Conservation (phyloP, 2,329 filamentous ascomycete species). For the Penicillium crustosum region DNA sequence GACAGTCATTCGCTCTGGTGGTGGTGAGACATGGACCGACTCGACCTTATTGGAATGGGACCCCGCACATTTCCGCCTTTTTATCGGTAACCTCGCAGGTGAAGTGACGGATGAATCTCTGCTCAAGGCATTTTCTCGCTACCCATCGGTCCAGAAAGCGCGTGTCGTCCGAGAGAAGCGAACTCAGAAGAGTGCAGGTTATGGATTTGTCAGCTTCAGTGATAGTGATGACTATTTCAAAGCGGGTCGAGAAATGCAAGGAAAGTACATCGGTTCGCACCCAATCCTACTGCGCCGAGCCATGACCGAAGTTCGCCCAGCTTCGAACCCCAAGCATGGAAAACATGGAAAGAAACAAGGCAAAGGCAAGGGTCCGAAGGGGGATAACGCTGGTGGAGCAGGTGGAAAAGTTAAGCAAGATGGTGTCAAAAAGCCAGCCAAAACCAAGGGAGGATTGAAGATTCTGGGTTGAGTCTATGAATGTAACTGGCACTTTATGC, state of each 20-base stretch:
- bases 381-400: constrained; percentile 13
- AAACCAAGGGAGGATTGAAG: constrained; percentile 48
- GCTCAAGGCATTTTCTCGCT: constrained; percentile 87
- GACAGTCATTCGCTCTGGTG: constrained; percentile 84
- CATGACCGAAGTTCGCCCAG: constrained; percentile 85
- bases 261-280: constrained; percentile 98
- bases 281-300: constrained; percentile 84
- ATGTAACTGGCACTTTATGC: not conserved
- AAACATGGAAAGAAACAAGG: constrained; percentile 60
- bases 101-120: constrained; percentile 97
- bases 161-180: constrained; percentile 93
- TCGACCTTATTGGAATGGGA: constrained; percentile 91
- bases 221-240: constrained; percentile 96
- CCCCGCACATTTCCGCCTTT: constrained; percentile 87
- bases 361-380: constrained; percentile 29
- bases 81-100: constrained; percentile 93
- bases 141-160: constrained; percentile 85
- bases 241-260: constrained; percentile 96
- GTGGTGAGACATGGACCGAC: constrained; percentile 91
- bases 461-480: constrained; percentile 41
- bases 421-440: constrained; percentile 47
- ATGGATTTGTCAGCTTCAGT: constrained; percentile 93
- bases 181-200: constrained; percentile 93
- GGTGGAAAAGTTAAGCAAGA: constrained; percentile 45
- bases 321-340: constrained; percentile 66